Evolutionary conservation across 768 basidiomycete genomes (phyloP).

Genomic region (Pulveroboletus frians): DNA sequence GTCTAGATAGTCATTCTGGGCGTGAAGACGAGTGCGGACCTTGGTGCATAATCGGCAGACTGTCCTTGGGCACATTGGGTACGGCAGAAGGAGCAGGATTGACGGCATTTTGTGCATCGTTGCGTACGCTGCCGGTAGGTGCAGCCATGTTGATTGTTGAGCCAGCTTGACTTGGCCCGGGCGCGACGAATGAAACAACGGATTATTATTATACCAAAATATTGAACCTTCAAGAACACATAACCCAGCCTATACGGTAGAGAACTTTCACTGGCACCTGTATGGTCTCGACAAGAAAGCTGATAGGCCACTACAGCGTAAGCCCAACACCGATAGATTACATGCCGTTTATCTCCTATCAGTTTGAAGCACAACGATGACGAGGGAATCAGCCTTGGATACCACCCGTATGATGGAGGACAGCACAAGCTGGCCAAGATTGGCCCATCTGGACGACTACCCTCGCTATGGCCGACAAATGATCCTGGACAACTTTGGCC

Average conservation of each 20-base stretch:
- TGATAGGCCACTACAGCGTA: not conserved
- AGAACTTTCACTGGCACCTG: no score
- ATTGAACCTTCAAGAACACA: no score
- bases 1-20: not conserved
- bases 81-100: slow-evolving; percentile 14
- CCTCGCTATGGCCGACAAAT: slow-evolving; percentile 93
- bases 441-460: slow-evolving; percentile 63
- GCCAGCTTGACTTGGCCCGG: no score
- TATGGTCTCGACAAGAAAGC: not conserved
- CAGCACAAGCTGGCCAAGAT: slow-evolving; percentile 13
- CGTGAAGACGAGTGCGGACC: slow-evolving; percentile 22
- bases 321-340: not conserved
- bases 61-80: slow-evolving; percentile 28
- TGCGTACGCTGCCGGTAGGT: not conserved
- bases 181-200: no score
- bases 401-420: slow-evolving; percentile 2
- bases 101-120: slow-evolving; percentile 12
- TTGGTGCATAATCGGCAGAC: slow-evolving; percentile 36
- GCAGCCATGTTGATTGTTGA: slow-evolving; percentile 13
- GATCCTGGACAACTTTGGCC: slow-evolving; percentile 86
- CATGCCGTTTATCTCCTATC: not conserved
- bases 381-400: not conserved
- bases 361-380: not conserved
- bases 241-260: no score
- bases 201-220: no score